Evolutionary conservation across 495 filamentous ascomycete species (phyloP).

Genomic region (Penicillium soppii): DNA sequence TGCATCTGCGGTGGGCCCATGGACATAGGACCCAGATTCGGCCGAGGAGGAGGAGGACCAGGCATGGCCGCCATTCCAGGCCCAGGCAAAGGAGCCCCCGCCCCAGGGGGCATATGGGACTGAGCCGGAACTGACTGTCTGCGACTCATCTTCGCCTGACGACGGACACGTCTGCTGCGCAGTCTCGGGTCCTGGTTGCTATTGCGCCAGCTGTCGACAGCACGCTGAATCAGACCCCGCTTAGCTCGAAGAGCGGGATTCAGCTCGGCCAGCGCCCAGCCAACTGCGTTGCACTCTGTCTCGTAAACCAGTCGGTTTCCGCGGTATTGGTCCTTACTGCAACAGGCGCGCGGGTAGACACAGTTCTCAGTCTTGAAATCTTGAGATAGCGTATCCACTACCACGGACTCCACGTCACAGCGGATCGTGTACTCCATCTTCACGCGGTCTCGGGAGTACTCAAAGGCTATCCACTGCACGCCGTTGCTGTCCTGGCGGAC

Average conservation of each 20-base stretch:
- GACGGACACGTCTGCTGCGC: conserved; percentile 83
- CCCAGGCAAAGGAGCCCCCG: conserved; percentile 48
- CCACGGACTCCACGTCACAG: conserved; percentile 96
- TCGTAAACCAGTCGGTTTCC: conserved; percentile 95
- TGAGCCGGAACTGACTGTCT: conserved; percentile 55
- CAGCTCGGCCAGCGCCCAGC: conserved; percentile 91
- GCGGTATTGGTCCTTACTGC: conserved; percentile 90
- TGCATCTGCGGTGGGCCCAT: conserved; percentile 70
- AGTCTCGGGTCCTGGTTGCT: conserved; percentile 94
- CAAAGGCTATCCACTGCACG: conserved; percentile 98
- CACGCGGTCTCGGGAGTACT: conserved; percentile 94
- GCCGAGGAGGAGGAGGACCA: conserved; percentile 43
- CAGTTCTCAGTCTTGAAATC: conserved; percentile 98
- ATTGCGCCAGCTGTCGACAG: conserved; percentile 98
- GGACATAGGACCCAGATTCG: conserved; percentile 55
- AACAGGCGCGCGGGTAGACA: conserved; percentile 94
- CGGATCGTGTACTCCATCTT: conserved; percentile 99
- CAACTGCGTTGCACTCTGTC: conserved; percentile 97
- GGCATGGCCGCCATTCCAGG: conserved; percentile 41
- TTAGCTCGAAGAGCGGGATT: conserved; percentile 91
- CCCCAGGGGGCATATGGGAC: conserved; percentile 51
- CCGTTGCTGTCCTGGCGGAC: conserved; percentile 95
- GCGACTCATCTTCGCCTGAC: conserved; percentile 92
- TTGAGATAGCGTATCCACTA: conserved; percentile 75
- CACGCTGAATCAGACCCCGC: conserved; percentile 91